Percentiles rank a stretch among this genome's conserved stretches.
These are phyloP conservation scores for Lecanosticta acicola DNA, from an alignment of 2,329 filamentous ascomycete species.

Conservation along the genomic window DNA sequence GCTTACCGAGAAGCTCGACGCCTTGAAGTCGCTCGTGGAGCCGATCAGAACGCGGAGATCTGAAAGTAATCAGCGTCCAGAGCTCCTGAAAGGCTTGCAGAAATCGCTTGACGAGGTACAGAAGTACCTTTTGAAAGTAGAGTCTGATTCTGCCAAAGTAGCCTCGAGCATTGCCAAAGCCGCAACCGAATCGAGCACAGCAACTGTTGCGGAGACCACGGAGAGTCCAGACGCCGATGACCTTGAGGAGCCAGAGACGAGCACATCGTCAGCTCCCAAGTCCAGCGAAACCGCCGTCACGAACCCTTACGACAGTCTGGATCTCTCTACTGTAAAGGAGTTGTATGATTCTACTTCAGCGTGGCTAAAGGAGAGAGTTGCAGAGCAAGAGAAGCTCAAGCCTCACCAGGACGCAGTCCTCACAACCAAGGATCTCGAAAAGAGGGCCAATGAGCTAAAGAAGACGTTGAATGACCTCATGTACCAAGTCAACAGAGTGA, in stretches of 20 bases:
- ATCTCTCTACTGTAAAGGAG: conserved; percentile 61
- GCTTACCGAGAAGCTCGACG: conserved; percentile 69
- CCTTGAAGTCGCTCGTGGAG: conserved; percentile 68
- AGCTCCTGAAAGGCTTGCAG: conserved; percentile 60
- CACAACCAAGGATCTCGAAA: conserved; percentile 63
- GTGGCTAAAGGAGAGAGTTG: conserved; percentile 71
- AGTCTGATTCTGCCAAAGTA: conserved; percentile 63
- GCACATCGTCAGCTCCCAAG: conserved; percentile 37
- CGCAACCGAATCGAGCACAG: conserved; percentile 40
- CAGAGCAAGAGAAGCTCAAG: conserved; percentile 64
- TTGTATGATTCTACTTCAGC: conserved; percentile 56
- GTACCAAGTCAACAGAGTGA: conserved; percentile 41
- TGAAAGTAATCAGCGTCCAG: conserved; percentile 67
- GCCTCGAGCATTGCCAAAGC: conserved; percentile 38
- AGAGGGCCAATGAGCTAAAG: conserved; percentile 64
- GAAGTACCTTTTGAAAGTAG: conserved; percentile 64
- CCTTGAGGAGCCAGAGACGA: conserved; percentile 66
- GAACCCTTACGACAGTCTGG: conserved; percentile 65
- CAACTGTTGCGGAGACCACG: conserved; percentile 22
- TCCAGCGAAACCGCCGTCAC: conserved; percentile 37
- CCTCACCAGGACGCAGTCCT: conserved; percentile 69
- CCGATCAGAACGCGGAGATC: conserved; percentile 71
- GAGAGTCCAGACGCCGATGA: conserved; percentile 55
- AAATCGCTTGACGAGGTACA: conserved; percentile 66
- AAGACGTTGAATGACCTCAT: conserved; percentile 65